Percentiles rank a stretch among this genome's conserved stretches.
These are phyloP conservation scores for Cyberlindnera mycetangii DNA, from an alignment of 805 yeast species.

Conservation along the genomic window DNA sequence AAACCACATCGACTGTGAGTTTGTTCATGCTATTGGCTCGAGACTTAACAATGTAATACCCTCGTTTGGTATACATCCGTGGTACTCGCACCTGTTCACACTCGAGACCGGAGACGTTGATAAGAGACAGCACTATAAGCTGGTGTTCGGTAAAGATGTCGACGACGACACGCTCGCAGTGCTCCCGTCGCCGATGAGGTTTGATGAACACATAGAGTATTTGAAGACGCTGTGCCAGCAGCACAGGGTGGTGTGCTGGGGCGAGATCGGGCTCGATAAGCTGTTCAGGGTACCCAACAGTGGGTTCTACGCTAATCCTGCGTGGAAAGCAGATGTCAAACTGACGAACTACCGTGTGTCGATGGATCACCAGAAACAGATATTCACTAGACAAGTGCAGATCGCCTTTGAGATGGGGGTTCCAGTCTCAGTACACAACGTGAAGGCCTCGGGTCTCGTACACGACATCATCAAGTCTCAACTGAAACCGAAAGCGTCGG, in stretches of 20 bases:
- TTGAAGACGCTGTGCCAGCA: constrained; percentile 15
- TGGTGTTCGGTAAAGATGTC: constrained; percentile 42
- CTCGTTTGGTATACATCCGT: constrained; percentile 83
- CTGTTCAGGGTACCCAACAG: constrained; percentile 60
- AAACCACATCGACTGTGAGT: constrained; percentile 36
- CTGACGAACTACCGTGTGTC: constrained; percentile 50
- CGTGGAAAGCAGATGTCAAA: constrained; percentile 9
- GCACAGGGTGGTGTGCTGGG: constrained; percentile 45
- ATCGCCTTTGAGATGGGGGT: constrained; percentile 48
- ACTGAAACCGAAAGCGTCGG: constrained; percentile 29
- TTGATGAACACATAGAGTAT: constrained; percentile 34
- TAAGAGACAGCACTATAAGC: constrained; percentile 54
- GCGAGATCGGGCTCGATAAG: constrained; percentile 92
- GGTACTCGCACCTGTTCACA: constrained; percentile 74
- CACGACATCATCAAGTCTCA: constrained; percentile 39
- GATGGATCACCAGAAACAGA: constrained; percentile 59
- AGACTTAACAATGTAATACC: constrained; percentile 33
- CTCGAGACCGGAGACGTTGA: constrained; percentile 13
- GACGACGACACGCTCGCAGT: constrained; percentile 36
- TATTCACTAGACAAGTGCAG: constrained; percentile 49
- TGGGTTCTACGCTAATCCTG: constrained; percentile 49
- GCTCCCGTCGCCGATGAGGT: constrained; percentile 60
- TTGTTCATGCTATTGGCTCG: constrained; percentile 24
- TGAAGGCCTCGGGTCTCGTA: constrained; percentile 67
- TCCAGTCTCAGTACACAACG: constrained; percentile 81